Percentiles rank a stretch among this genome's conserved stretches.
Evolutionary conservation across 176 grass and related monocot genomes (phyloP).

Genomic region (Zoysia pacifica): DNA sequence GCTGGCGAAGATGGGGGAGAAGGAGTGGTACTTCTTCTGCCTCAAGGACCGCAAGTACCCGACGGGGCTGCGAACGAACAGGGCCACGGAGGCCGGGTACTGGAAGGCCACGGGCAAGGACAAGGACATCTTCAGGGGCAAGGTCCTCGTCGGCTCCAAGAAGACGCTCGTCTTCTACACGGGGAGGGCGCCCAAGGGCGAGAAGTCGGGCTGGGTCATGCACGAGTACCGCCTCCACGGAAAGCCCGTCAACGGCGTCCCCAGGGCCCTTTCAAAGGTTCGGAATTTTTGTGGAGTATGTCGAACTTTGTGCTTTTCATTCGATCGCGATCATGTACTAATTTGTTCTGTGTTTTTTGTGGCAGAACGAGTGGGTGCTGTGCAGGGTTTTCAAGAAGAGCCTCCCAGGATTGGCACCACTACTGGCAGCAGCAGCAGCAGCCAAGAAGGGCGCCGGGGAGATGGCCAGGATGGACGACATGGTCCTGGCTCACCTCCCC

Average conservation of each 20-base stretch:
- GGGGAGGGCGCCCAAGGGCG: constrained; percentile 78
- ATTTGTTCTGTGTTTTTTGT: neutral
- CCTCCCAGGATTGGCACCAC: constrained; percentile 7
- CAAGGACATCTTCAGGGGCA: constrained; percentile 61
- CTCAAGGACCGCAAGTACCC: constrained; percentile 85
- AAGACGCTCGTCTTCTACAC: constrained; percentile 70
- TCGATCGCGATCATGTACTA: neutral
- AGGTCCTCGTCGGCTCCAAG: constrained; percentile 57
- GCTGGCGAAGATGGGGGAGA: constrained; percentile 74
- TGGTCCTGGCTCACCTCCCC: constrained; percentile 29
- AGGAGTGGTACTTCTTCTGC: constrained; percentile 94
- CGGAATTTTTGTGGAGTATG: neutral
- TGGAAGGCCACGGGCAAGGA: constrained; percentile 93
- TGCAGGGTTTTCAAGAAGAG: constrained; percentile 87
- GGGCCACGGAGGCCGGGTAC: constrained; percentile 74
- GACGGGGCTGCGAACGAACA: constrained; percentile 73
- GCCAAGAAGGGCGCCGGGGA: constrained; percentile 10
- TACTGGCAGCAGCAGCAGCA: neutral
- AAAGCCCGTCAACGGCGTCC: constrained; percentile 39
- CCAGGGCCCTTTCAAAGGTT: constrained; percentile 47
- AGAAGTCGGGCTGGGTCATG: constrained; percentile 82
- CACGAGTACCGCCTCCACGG: constrained; percentile 72
- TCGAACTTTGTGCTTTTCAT: neutral
- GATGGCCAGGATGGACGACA: constrained; percentile 9
- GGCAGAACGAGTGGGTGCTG: constrained; percentile 84